Conservation (phyloP, 1,284 basidiomycete genomes). For the Cystobasidium slooffiae region DNA sequence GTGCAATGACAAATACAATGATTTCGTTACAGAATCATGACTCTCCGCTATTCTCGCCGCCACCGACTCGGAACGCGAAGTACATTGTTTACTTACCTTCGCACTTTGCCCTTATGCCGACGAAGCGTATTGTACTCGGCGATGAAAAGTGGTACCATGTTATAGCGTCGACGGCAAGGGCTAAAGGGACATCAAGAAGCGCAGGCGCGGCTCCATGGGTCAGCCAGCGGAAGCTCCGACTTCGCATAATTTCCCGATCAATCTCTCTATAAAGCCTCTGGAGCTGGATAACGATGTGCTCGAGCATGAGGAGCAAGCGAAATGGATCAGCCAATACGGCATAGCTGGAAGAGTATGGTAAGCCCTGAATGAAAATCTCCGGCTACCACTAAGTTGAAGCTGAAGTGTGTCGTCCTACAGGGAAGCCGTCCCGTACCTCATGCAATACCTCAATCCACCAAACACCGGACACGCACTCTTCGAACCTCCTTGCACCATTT, state of each 20-base stretch:
- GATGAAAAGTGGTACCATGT: neutral
- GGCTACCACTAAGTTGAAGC: too few relatives aligned
- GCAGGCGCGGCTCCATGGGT: neutral
- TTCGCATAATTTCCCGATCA: constrained; percentile 33
- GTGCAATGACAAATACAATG: too few relatives aligned
- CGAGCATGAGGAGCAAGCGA: neutral
- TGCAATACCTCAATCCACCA: constrained; percentile 30
- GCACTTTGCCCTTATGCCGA: neutral
- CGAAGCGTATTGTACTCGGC: neutral
- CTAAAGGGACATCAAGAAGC: neutral
- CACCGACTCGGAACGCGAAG: neutral
- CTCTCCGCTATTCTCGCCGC: neutral
- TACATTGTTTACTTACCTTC: neutral
- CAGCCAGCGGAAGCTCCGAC: neutral
- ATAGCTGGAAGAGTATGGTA: constrained; percentile 40
- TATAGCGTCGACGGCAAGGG: neutral
- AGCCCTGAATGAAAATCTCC: neutral
- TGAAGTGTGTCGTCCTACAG: neutral
- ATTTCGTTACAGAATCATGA: neutral
- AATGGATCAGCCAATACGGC: constrained; percentile 37
- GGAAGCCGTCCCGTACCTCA: constrained; percentile 40
- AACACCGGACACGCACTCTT: neutral
- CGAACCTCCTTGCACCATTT: constrained; percentile 33
- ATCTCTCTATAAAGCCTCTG: constrained; percentile 22
- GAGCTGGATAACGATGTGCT: neutral